Conservation (phyloP, 2,329 filamentous ascomycete genomes). For the Stagonosporopsis chrysanthemi region DNA sequence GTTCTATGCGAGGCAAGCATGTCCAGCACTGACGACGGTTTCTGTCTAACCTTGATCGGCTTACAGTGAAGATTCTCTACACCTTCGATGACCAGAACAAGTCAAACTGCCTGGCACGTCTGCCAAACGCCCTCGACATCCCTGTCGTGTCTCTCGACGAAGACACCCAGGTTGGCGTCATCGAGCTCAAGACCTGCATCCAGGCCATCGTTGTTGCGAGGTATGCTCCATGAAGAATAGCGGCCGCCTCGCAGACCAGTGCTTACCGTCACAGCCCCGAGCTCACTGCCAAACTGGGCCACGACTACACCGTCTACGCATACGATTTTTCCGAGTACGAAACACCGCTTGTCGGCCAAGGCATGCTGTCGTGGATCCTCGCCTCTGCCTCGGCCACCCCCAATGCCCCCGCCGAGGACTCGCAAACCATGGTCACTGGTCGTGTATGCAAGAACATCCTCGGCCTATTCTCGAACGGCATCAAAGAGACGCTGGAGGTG, state of each 20-base stretch:
- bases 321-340: conserved; percentile 97
- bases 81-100: conserved; percentile 91
- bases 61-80: conserved; percentile 91
- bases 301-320: conserved; percentile 96
- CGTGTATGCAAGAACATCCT: conserved; percentile 87
- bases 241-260: conserved; percentile 10
- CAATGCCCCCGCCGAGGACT: conserved; percentile 64
- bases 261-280: conserved; percentile 74
- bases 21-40: conserved; percentile 14
- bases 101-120: conserved; percentile 86
- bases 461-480: conserved; percentile 81
- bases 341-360: conserved; percentile 90
- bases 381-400: conserved; percentile 65
- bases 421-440: conserved; percentile 81
- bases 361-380: conserved; percentile 88
- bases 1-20: conserved; percentile 57
- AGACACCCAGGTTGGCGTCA: conserved; percentile 79
- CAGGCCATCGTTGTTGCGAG: conserved; percentile 76
- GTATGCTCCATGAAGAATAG: conserved; percentile 48
- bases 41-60: conserved; percentile 27
- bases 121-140: conserved; percentile 79
- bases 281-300: conserved; percentile 73
- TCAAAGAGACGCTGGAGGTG: conserved; percentile 90
- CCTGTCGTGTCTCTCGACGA: conserved; percentile 85
- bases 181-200: conserved; percentile 86